Base-by-base conservation (phyloP, 768 basidiomycete species). In the Sarcomyxa edulis region DNA sequence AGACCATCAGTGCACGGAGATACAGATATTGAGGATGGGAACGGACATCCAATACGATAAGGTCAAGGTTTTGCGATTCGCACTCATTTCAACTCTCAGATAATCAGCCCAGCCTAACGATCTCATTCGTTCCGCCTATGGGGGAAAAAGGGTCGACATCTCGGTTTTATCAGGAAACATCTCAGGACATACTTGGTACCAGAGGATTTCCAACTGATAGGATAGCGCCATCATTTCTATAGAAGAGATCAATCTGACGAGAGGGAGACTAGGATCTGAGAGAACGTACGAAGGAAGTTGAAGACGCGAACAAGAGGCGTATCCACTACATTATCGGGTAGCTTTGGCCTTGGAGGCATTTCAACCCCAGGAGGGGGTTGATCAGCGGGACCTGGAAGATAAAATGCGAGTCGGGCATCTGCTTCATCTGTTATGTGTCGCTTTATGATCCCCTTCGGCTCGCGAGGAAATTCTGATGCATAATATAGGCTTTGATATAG, bases 11-110 rank as follows among this genome's bases (percentile, higher is more conserved):
- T n/a, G 11, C 5, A 18, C 18, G 3, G 19, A 25, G 19, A 50
- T 32, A 42, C 24, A 10, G 22, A 15, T 28, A 16, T 4, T 37
- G 26, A 19, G 30, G 37, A 19, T 11, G 11, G 10, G 26, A 14
- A 56, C 78, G 48, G 53, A 92, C 91, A 85, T 65, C 94, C 94
- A 97, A 54, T 97, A 97, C n/a, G 77, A 78, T 18, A 82, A 71
- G 5, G 67, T 72, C 46, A 96, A 63, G 1, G 69, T 71, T 56
- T 84, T 84, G 29, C 84, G 71, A 48, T 82, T 72, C 21, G 74
- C 68, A 15, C 71, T 72, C 68, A 93, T 78, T 28, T 81, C 74
- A 10, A 93, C 75, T 4, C 69, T 69, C 22, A 96, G 56, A 50
- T 76, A 82, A 9, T 90, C 78, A 1, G 74, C 79, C 90, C 90